Evolutionary conservation across 208 protist genomes (phyloP).

Genomic region (Strigomonas oncopelti): DNA sequence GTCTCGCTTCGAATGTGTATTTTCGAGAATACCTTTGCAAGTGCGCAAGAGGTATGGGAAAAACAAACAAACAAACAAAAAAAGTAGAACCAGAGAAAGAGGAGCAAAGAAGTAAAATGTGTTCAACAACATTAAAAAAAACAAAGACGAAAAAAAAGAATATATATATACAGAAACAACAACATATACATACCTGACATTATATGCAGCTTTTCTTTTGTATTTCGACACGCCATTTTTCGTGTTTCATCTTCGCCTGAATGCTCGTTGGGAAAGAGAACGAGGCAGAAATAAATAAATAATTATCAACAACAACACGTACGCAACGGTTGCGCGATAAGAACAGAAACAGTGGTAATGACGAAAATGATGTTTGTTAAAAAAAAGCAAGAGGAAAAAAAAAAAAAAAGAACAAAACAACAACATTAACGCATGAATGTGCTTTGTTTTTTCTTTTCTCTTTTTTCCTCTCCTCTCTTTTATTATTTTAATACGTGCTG

Average conservation of each 20-base stretch:
- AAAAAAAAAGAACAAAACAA: background rate
- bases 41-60: no score
- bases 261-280: background rate
- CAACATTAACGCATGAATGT: background rate
- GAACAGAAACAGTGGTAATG: background rate
- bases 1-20: no score
- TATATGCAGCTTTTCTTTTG: no score
- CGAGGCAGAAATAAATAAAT: constrained; percentile 3
- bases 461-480: no score
- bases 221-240: no score
- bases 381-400: constrained; percentile 9
- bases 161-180: background rate
- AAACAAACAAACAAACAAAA: constrained; percentile 10
- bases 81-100: background rate
- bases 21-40: no score
- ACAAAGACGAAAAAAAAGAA: background rate
- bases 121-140: constrained; percentile 3
- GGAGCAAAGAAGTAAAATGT: background rate
- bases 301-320: constrained; percentile 2
- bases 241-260: no score
- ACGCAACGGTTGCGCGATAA: no score
- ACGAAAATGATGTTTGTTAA: constrained; percentile 8
- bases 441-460: no score
- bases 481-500: background rate
- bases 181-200: background rate